Percentiles rank a stretch among this genome's conserved stretches.
These are phyloP conservation scores for Micractinium sp. DNA, from an alignment of 139 green algal species.

Conservation along the genomic window DNA sequence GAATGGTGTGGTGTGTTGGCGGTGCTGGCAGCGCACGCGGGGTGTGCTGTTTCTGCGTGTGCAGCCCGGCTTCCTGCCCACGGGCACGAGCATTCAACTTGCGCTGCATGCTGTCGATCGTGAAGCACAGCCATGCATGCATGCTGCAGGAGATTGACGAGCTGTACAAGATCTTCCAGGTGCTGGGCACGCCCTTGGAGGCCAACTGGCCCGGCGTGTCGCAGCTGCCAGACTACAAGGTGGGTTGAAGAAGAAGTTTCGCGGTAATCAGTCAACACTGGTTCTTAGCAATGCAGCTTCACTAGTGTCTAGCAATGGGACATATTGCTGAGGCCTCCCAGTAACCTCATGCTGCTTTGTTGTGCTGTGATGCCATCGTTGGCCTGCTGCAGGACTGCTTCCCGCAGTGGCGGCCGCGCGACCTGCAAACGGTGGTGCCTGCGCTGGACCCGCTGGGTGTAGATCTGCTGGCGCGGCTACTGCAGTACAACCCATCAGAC, in stretches of 20 bases:
- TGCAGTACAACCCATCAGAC: slow-evolving; percentile 56
- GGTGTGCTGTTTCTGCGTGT: too few relatives aligned
- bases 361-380: background rate
- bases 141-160: slow-evolving; percentile 71
- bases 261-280: background rate
- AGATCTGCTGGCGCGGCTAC: slow-evolving; percentile 80
- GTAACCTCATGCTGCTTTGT: background rate
- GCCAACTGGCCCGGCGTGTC: slow-evolving; percentile 60
- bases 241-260: background rate
- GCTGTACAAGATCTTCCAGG: slow-evolving; percentile 76
- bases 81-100: background rate
- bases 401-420: slow-evolving; percentile 29
- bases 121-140: background rate
- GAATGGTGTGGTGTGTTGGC: too few relatives aligned
- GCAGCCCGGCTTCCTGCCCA: too few relatives aligned
- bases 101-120: background rate
- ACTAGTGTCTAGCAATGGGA: too few relatives aligned
- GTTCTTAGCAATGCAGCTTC: too few relatives aligned
- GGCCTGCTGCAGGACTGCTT: slow-evolving; percentile 34
- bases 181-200: slow-evolving; percentile 71
- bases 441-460: slow-evolving; percentile 61
- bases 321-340: too few relatives aligned
- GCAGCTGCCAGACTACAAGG: slow-evolving; percentile 83
- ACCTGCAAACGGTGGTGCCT: slow-evolving; percentile 66
- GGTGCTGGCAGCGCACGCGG: too few relatives aligned